A percentile compares a stretch with the other conserved stretches of the same genome.
phyloP scores from a whole-genome alignment of 2,329 filamentous ascomycete species.

The Pseudocercospora cruenta region DNA sequence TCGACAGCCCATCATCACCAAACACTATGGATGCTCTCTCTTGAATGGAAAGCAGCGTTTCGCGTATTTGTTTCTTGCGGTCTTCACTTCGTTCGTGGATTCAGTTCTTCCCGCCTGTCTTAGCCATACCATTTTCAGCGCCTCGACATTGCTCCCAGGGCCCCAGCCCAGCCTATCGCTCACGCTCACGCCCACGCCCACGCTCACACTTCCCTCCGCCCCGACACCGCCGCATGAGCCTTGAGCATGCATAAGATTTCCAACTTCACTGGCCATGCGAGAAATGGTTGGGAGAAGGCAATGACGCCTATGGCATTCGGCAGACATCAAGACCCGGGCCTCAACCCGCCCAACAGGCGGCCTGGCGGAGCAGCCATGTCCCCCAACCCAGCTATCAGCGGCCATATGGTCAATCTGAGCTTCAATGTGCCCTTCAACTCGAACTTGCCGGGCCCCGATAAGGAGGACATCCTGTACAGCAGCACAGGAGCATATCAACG shows the following conservation, averaged over 20 bases:
- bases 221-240: constrained; percentile 24
- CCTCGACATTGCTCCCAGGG: background rate
- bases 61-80: constrained; percentile 20
- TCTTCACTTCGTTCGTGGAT: constrained; percentile 18
- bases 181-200: constrained; percentile 16
- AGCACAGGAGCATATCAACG: constrained; percentile 83
- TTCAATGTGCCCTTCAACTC: constrained; percentile 98
- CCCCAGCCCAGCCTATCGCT: background rate
- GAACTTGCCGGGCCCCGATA: constrained; percentile 87
- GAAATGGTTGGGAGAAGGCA: constrained; percentile 64
- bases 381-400: constrained; percentile 66
- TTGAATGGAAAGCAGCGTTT: constrained; percentile 26
- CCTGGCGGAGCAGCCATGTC: constrained; percentile 46
- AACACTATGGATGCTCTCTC: constrained; percentile 28
- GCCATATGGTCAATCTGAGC: constrained; percentile 83
- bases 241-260: constrained; percentile 67
- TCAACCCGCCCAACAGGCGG: constrained; percentile 42
- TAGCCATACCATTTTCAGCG: constrained; percentile 5
- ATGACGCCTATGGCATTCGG: constrained; percentile 64
- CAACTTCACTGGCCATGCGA: constrained; percentile 67
- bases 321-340: constrained; percentile 56
- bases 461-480: constrained; percentile 92
- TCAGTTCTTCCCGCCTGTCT: constrained; percentile 12
- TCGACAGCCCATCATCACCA: constrained; percentile 5
- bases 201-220: constrained; percentile 18